Conservation (phyloP, 1,139 yeast genomes). For the Yamadazyma buinensis region DNA sequence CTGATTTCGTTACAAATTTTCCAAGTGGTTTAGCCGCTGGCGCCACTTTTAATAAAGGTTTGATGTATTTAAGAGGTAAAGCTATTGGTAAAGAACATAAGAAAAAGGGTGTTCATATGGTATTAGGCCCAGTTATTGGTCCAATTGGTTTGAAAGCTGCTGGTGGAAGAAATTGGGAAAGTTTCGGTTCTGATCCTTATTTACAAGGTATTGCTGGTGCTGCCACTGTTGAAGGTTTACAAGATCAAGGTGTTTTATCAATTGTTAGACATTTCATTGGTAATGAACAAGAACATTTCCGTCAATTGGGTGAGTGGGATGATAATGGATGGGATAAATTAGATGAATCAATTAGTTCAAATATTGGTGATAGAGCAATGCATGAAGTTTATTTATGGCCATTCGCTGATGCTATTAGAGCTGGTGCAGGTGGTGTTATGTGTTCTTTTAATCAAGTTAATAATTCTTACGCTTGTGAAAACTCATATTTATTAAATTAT, state of each 20-base stretch:
- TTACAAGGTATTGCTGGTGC: constrained; percentile 56
- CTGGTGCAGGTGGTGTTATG: constrained; percentile 62
- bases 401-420: constrained; percentile 57
- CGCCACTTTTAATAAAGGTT: constrained; percentile 52
- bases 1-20: constrained; percentile 55
- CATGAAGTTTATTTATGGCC: constrained; percentile 68
- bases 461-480: constrained; percentile 59
- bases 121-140: constrained; percentile 60
- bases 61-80: constrained; percentile 50
- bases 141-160: constrained; percentile 63
- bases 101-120: constrained; percentile 56
- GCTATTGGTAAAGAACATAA: constrained; percentile 57
- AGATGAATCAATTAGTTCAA: constrained; percentile 40
- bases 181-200: constrained; percentile 63
- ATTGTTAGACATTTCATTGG: constrained; percentile 54
- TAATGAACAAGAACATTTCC: constrained; percentile 62
- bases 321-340: constrained; percentile 41
- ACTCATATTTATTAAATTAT: constrained; percentile 52
- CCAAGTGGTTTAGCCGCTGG: constrained; percentile 62
- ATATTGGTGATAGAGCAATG: constrained; percentile 59
- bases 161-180: constrained; percentile 67
- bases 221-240: constrained; percentile 53
- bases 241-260: constrained; percentile 56
- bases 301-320: constrained; percentile 58
- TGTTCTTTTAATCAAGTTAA: constrained; percentile 60